These are phyloP conservation scores for Scheffersomyces lignicola DNA, from an alignment of 1,139 yeast genomes.

Conservation along the genomic window DNA sequence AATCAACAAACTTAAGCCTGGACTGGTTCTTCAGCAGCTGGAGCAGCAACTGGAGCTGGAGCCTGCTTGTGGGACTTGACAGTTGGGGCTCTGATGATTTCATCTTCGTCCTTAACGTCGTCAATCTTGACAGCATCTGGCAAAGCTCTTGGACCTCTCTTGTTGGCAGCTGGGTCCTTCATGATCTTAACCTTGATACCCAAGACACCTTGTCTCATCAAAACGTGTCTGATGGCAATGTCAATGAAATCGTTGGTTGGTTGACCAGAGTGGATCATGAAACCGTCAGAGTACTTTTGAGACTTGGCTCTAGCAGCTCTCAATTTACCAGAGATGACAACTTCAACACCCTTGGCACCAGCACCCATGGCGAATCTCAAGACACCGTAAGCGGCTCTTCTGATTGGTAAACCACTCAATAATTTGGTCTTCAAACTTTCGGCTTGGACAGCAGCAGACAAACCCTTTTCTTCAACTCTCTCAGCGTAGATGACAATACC, in stretches of 20 bases:
- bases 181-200: conserved; percentile 99
- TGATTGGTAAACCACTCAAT: conserved; percentile 98
- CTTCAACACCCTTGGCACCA: conserved; percentile 99
- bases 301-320: conserved; percentile 99
- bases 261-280: conserved; percentile 99
- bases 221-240: conserved; percentile 98
- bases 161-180: conserved; percentile 97
- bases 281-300: conserved; percentile 99
- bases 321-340: conserved; percentile 98
- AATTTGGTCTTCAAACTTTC: conserved; percentile 98
- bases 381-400: conserved; percentile 99
- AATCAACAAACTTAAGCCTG: conserved; percentile 27
- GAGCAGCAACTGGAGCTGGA: conserved; percentile 35
- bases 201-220: conserved; percentile 99
- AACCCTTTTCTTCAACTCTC: conserved; percentile 99
- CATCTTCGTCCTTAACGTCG: conserved; percentile 98
- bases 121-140: conserved; percentile 94
- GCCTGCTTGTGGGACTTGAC: conserved; percentile 66
- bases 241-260: conserved; percentile 99
- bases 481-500: conserved; percentile 96
- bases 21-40: conserved; percentile 34
- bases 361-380: conserved; percentile 99
- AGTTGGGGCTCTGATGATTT: conserved; percentile 74
- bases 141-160: conserved; percentile 84
- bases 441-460: conserved; percentile 99